Evolutionary conservation across 495 filamentous ascomycete species (phyloP).

Genomic region (Penicillium robsamsonii): DNA sequence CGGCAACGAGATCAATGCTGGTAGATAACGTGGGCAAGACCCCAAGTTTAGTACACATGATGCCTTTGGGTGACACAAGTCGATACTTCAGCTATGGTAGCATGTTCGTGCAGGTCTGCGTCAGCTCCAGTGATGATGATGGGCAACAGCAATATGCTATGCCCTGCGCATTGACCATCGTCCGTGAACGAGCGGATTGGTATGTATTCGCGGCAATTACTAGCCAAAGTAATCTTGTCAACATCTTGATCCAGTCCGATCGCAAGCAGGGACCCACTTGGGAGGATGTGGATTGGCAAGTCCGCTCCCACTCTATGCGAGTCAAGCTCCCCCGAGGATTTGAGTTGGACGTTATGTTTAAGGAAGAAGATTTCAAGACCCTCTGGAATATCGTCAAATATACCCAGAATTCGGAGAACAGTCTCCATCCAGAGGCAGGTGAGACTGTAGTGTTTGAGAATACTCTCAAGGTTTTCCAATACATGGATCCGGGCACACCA

Average conservation of each 20-base stretch:
- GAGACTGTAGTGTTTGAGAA: constrained; percentile 65
- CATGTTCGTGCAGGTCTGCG: constrained; percentile 64
- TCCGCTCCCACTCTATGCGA: constrained; percentile 56
- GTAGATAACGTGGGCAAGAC: constrained; percentile 35
- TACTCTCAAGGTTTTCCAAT: constrained; percentile 66
- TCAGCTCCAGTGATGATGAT: constrained; percentile 65
- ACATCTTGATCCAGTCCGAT: constrained; percentile 68
- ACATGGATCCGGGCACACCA: constrained; percentile 65
- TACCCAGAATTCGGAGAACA: constrained; percentile 66
- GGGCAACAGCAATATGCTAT: constrained; percentile 58
- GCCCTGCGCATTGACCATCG: constrained; percentile 68
- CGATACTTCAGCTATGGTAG: constrained; percentile 70
- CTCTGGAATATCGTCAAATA: constrained; percentile 82
- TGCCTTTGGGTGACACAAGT: constrained; percentile 70
- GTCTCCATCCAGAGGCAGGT: constrained; percentile 59
- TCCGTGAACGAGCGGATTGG: constrained; percentile 64
- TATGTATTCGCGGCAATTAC: constrained; percentile 66
- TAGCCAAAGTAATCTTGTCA: constrained; percentile 73
- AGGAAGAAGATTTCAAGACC: constrained; percentile 68
- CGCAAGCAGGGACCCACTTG: constrained; percentile 68
- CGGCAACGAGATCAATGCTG: constrained; percentile 49
- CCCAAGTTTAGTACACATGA: constrained; percentile 57
- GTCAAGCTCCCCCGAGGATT: constrained; percentile 69
- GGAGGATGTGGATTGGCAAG: constrained; percentile 76
- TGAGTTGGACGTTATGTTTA: constrained; percentile 63